phyloP scores from a whole-genome alignment of 108 stramenopile genomes.

The Cyclotella atomus region DNA sequence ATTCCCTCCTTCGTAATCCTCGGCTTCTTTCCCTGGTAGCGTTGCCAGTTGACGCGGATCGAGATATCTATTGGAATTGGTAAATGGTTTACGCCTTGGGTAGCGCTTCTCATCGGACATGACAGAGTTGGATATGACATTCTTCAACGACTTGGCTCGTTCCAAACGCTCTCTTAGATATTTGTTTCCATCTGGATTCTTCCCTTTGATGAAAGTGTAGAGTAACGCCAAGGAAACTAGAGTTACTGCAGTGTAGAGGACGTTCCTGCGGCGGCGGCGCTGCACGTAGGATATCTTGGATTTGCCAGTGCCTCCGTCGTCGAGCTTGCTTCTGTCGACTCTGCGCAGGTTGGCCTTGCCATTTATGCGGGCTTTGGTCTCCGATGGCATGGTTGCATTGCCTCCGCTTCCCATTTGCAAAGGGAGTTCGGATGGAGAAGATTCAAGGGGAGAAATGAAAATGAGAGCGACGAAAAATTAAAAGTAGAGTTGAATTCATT shows the following conservation, averaged over 20 bases:
- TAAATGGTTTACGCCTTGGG: not conserved
- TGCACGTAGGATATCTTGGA: not conserved
- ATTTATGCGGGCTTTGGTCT: not conserved
- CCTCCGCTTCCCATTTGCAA: not conserved
- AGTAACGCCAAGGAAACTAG: not conserved
- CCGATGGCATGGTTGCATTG: conserved; percentile 2
- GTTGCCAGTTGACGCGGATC: conserved; percentile 49
- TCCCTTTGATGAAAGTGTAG: not conserved
- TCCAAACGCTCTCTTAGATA: conserved; percentile 10
- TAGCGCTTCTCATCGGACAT: not conserved
- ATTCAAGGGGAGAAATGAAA: too few species aligned
- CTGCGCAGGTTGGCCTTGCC: not conserved
- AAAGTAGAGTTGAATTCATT: too few species aligned
- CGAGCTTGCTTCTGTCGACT: conserved; percentile 5
- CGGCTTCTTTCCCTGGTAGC: conserved; percentile 28
- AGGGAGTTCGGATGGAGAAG: too few species aligned
- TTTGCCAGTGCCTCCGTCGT: conserved; percentile 10
- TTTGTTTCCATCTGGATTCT: not conserved
- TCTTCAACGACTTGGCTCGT: conserved; percentile 27
- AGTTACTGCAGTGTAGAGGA: not conserved
- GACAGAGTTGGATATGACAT: conserved; percentile 8
- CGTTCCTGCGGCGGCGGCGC: not conserved
- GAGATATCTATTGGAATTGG: conserved; percentile 29
- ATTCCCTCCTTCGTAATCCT: conserved; percentile 27
- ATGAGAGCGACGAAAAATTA: too few species aligned